Conservation (phyloP, 768 basidiomycete genomes). For the Sutorius australiensis region DNA sequence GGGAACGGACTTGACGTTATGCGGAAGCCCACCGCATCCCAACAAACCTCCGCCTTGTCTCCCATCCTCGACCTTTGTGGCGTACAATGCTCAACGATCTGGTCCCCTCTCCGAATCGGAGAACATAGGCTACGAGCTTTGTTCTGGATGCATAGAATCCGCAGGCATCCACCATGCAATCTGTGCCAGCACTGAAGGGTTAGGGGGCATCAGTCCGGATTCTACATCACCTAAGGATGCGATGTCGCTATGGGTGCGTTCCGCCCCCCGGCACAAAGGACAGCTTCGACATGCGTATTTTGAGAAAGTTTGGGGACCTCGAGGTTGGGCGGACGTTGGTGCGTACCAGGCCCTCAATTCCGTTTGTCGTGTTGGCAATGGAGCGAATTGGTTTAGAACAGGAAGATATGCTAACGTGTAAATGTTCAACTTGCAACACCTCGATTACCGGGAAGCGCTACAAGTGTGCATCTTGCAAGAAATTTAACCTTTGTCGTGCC, state of each 20-base stretch:
- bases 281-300: conserved; percentile 78
- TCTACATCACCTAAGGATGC: conserved; percentile 56
- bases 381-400: conserved; percentile 48
- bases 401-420: conserved; percentile 57
- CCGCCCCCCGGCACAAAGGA: conserved; percentile 69
- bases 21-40: conserved; percentile 10
- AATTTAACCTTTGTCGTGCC: conserved; percentile 76
- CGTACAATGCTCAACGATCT: conserved; percentile 4
- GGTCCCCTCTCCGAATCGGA: conserved; percentile 3
- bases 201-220: conserved; percentile 24
- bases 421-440: conserved; percentile 80
- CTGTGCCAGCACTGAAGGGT: conserved; percentile 42
- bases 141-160: conserved; percentile 71
- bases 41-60: conserved; percentile 44
- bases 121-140: conserved; percentile 74
- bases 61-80: conserved; percentile 28
- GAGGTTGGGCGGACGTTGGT: conserved; percentile 90
- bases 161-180: conserved; percentile 78
- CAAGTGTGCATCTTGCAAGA: conserved; percentile 79
- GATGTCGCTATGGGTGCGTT: conserved; percentile 57
- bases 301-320: conserved; percentile 81
- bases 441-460: conserved; percentile 61
- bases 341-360: conserved; percentile 27
- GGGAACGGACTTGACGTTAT: conserved; percentile 16
- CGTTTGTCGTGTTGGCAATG: background rate